Percentiles rank a stretch among this genome's conserved stretches.
Conservation (phyloP, 1,139 yeast species). For the Yamadazyma taylorii region DNA sequence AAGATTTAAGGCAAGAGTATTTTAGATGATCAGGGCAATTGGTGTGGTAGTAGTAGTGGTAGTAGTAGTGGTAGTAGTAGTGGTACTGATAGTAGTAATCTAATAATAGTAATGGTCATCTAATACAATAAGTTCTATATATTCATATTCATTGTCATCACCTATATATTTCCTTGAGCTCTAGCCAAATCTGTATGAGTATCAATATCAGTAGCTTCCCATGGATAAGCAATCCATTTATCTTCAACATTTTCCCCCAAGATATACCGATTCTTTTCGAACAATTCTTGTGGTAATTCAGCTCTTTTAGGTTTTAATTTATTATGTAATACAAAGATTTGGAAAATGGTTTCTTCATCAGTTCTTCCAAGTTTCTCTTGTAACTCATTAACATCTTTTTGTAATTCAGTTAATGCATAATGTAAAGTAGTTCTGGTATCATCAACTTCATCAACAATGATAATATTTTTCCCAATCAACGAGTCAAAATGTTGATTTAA, state of each 20-base stretch:
- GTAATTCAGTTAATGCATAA: constrained; percentile 58
- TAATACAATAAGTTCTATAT: too few species aligned
- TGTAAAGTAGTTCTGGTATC: constrained; percentile 68
- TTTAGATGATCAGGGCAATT: too few species aligned
- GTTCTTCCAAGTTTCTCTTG: constrained; percentile 45
- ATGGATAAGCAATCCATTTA: constrained; percentile 63
- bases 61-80: too few species aligned
- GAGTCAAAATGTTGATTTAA: constrained; percentile 53
- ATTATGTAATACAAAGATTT: constrained; percentile 60
- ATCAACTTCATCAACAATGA: constrained; percentile 70
- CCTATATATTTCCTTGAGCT: constrained; percentile 36
- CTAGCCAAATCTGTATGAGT: constrained; percentile 39
- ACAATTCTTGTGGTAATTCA: constrained; percentile 44
- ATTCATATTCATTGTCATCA: too few species aligned
- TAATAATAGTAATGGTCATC: too few species aligned
- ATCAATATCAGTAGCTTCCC: constrained; percentile 58
- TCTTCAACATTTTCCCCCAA: constrained; percentile 57
- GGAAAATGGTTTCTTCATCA: constrained; percentile 46
- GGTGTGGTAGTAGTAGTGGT: too few species aligned
- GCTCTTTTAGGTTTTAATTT: constrained; percentile 59
- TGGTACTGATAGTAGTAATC: too few species aligned
- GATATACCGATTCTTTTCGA: constrained; percentile 49
- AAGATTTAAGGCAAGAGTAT: too few species aligned
- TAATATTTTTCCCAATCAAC: constrained; percentile 57
- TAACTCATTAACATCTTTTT: constrained; percentile 56